Base-by-base conservation (phyloP, 495 filamentous ascomycete genomes). In the Neurospora sp. region DNA sequence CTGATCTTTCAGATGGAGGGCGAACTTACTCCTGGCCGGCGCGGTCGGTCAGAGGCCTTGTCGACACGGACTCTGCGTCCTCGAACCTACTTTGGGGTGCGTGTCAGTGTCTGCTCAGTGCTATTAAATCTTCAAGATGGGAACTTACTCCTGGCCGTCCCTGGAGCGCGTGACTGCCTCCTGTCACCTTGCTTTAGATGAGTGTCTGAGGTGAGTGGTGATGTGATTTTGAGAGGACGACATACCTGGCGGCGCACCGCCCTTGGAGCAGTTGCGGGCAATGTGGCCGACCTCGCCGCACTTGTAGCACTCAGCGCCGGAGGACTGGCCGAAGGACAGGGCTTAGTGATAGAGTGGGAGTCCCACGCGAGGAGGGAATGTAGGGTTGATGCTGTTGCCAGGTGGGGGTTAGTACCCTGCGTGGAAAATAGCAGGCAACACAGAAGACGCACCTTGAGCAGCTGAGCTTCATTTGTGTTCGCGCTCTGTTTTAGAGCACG, bases 241-340 rank as follows among this genome's bases (percentile, higher is more conserved):
- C n/a, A n/a, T n/a, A n/a, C 35, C 35, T 37, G 35, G 35, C 35
- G 35, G 35, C 35, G 81, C 82, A 40, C 39, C 39, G 59, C 84
- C 87, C 82, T 94, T 89, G 76, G 89, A 83, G 89, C 96, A 98
- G 88, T 96, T 97, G 73, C 95, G 93, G 68, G 95, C 96, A 81
- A 98, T 98, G 88, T 98, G 96, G 72, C 96, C 96, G 72, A 94
- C 87, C 86, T 97, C 92, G 69, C 94, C 94, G 85, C 96, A 99
- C 90, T 98, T 98, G 91, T 99, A 99, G 90, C 96, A 99, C 82
- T 98, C 87, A 78, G 80, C 82, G 22, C 82, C 78, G 69, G 76
- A 71, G 70, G 81, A 80, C 70, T 79, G 76, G 71, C 94, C 95
- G 72, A 41, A 1, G 39, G 39, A 41, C 39, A 41, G 39, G 42